Conservation (phyloP, 2,329 filamentous ascomycete species). For the Fusarium haematococcum region DNA sequence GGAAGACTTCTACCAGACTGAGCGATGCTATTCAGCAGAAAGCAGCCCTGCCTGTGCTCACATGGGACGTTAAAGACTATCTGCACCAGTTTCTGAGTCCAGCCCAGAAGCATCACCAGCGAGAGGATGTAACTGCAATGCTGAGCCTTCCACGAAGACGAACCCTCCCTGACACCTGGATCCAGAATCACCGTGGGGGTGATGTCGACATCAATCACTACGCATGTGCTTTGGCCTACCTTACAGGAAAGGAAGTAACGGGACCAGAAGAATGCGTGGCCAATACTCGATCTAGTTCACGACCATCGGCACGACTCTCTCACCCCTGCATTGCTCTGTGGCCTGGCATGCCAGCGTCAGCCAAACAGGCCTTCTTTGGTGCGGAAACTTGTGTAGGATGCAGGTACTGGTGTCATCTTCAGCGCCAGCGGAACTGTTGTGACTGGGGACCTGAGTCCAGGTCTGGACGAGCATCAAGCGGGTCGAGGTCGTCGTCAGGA, state of each 20-base stretch:
- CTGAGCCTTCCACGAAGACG: conserved; percentile 38
- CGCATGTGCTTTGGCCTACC: conserved; percentile 48
- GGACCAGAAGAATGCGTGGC: conserved; percentile 34
- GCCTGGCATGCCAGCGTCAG: conserved; percentile 16
- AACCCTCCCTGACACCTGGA: conserved; percentile 43
- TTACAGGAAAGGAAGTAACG: conserved; percentile 45
- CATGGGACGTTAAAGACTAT: conserved; percentile 29
- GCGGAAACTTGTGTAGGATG: conserved; percentile 47
- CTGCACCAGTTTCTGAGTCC: conserved; percentile 38
- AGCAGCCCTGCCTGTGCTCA: background rate
- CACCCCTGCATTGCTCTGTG: conserved; percentile 46
- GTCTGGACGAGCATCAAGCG: background rate
- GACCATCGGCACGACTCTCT: conserved; percentile 38
- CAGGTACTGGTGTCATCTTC: conserved; percentile 44
- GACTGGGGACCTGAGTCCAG: conserved; percentile 32
- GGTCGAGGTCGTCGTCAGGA: conserved; percentile 3
- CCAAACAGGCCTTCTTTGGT: conserved; percentile 36
- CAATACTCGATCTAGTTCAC: conserved; percentile 1
- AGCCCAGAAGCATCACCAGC: conserved; percentile 29
- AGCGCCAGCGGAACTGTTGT: conserved; percentile 43
- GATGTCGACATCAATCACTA: conserved; percentile 41
- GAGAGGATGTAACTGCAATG: conserved; percentile 44
- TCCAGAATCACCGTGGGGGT: conserved; percentile 31
- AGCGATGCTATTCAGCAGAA: background rate
- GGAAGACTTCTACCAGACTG: conserved; percentile 2